A percentile compares a stretch with the other conserved stretches of the same genome.
phyloP scores from a whole-genome alignment of 208 protist species.

The Endotrypanum monterogeii region DNA sequence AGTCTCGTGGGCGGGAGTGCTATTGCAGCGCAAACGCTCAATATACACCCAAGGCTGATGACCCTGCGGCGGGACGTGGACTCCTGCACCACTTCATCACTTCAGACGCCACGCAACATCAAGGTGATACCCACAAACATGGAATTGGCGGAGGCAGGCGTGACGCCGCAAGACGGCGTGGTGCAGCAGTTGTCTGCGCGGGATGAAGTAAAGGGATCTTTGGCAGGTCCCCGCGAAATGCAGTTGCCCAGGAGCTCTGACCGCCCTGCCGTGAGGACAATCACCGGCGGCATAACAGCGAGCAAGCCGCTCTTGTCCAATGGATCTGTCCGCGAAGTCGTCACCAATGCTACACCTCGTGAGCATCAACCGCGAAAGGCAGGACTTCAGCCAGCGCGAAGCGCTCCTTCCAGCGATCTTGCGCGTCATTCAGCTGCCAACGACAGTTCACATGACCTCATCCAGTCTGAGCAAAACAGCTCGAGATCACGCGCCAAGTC shows the following conservation, averaged over 20 bases:
- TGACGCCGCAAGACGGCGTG: slow-evolving; percentile 39
- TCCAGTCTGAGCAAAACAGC: slow-evolving; percentile 7
- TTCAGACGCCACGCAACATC: slow-evolving; percentile 8
- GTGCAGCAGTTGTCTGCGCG: slow-evolving; percentile 47
- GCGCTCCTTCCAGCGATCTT: slow-evolving; percentile 1
- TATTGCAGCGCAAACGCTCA: not conserved
- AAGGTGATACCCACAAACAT: slow-evolving; percentile 10
- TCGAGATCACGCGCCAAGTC: slow-evolving; percentile 1
- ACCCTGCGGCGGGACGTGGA: slow-evolving; percentile 34
- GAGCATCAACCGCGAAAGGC: not conserved
- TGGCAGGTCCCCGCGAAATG: slow-evolving; percentile 36
- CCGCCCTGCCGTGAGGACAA: slow-evolving; percentile 3
- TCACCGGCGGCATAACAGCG: not conserved
- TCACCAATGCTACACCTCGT: slow-evolving; percentile 2
- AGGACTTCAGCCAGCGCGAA: slow-evolving; percentile 2
- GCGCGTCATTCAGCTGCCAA: not conserved
- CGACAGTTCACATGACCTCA: slow-evolving; percentile 11
- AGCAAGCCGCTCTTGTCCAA: slow-evolving; percentile 15
- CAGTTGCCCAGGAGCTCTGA: slow-evolving; percentile 8
- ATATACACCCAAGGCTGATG: slow-evolving; percentile 62
- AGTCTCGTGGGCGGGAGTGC: slow-evolving; percentile 2
- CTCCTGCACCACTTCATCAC: slow-evolving; percentile 18
- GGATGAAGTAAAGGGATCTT: slow-evolving; percentile 25
- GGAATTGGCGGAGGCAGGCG: slow-evolving; percentile 25
- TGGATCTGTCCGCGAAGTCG: slow-evolving; percentile 5